These are phyloP conservation scores for Acanthamoeba culbertsoni DNA, from an alignment of 208 protist species.

Conservation along the genomic window DNA sequence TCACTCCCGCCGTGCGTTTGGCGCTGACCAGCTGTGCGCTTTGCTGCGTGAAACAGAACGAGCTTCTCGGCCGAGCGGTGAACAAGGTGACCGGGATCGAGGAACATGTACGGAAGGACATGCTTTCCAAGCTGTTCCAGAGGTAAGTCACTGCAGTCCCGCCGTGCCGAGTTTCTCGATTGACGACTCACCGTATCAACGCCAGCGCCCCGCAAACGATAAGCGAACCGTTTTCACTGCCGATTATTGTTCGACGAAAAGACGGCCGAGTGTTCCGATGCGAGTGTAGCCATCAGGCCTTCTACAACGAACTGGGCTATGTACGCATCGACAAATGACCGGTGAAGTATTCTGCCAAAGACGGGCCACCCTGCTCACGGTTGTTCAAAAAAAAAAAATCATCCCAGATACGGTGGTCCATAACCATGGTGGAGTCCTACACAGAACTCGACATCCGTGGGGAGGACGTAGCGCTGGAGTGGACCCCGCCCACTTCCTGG, in stretches of 20 bases:
- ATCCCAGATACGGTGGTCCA: not conserved
- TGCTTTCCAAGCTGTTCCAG: slow-evolving; percentile 14
- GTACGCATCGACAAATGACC: not conserved
- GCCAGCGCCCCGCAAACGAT: slow-evolving; percentile 16
- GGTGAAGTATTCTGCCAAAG: not conserved
- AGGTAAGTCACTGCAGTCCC: not conserved
- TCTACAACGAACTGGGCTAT: slow-evolving; percentile 23
- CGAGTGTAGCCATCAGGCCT: not conserved
- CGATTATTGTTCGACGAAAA: slow-evolving; percentile 6
- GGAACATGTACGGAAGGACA: not conserved
- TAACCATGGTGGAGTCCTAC: not conserved
- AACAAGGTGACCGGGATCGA: not conserved
- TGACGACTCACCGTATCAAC: not conserved
- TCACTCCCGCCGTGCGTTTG: not conserved
- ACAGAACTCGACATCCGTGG: not conserved
- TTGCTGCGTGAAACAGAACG: not conserved
- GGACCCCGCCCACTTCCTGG: not conserved
- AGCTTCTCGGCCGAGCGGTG: not conserved
- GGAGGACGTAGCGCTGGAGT: not conserved
- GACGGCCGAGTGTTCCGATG: not conserved
- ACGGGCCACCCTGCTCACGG: not conserved
- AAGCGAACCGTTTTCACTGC: slow-evolving; percentile 7
- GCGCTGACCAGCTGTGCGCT: not conserved
- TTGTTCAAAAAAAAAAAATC: not conserved
- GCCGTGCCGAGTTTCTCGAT: not conserved